Conservation (phyloP, 164 flowering plant genomes). For the Nelumbo lutea region DNA sequence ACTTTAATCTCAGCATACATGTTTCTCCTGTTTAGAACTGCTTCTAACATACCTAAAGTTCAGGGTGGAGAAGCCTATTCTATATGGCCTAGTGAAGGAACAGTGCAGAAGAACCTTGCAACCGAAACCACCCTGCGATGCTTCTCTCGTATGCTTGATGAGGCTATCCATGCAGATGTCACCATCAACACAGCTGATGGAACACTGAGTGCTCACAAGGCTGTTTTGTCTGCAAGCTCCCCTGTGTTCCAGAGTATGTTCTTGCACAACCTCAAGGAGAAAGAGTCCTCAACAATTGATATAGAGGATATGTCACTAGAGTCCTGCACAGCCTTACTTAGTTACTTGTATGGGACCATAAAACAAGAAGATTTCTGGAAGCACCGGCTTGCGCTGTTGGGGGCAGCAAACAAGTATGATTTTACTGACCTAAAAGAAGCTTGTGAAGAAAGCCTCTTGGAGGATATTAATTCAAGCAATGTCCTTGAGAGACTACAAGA, state of each 20-base stretch:
- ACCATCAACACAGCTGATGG: constrained; percentile 70
- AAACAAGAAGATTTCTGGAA: constrained; percentile 82
- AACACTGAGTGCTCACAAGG: constrained; percentile 70
- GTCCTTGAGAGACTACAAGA: constrained; percentile 89
- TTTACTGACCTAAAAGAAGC: constrained; percentile 65
- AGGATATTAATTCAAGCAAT: constrained; percentile 76
- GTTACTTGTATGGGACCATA: constrained; percentile 78
- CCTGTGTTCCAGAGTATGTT: constrained; percentile 89
- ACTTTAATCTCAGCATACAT: neutral
- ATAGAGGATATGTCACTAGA: constrained; percentile 81
- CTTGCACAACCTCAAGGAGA: constrained; percentile 69
- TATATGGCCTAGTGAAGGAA: constrained; percentile 67
- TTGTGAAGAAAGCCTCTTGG: constrained; percentile 84
- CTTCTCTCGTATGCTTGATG: constrained; percentile 82
- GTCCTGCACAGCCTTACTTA: constrained; percentile 63
- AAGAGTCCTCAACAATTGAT: constrained; percentile 66
- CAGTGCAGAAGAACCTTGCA: constrained; percentile 37
- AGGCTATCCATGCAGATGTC: constrained; percentile 74
- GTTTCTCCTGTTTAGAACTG: neutral
- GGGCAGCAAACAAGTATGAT: constrained; percentile 86
- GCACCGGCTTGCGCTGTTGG: constrained; percentile 68
- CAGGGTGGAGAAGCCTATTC: constrained; percentile 73
- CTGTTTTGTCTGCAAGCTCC: constrained; percentile 74
- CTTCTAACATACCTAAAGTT: neutral
- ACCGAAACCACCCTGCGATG: constrained; percentile 50